phyloP scores from a whole-genome alignment of 192 early-diverging fungal genomes.

The Kappamyces sp. region DNA sequence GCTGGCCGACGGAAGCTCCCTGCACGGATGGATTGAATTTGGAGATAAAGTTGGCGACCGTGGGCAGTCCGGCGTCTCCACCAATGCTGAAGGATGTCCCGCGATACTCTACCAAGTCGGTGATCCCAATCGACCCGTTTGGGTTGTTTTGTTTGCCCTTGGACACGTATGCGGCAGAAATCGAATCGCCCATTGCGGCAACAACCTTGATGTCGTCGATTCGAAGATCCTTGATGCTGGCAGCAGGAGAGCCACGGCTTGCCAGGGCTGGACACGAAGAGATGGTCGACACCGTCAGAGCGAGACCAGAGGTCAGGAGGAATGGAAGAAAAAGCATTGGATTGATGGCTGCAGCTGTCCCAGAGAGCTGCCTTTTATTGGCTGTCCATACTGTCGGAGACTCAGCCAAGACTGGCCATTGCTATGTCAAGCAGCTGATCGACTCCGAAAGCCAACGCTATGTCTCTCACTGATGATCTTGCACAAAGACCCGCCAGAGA shows the following conservation, averaged over 20 bases:
- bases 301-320: neutral
- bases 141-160: conserved; percentile 24
- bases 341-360: no score
- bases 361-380: no score
- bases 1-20: conserved; percentile 37
- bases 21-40: conserved; percentile 28
- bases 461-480: no score
- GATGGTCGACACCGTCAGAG: neutral
- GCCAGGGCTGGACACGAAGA: conserved; percentile 36
- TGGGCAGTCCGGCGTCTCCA: conserved; percentile 35
- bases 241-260: conserved; percentile 27
- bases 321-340: neutral
- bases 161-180: conserved; percentile 48
- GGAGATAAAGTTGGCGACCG: conserved; percentile 41
- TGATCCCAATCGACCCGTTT: conserved; percentile 19
- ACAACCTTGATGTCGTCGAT: conserved; percentile 52
- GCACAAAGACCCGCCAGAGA: no score
- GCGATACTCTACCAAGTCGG: conserved; percentile 37
- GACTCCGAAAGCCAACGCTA: no score
- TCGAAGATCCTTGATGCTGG: conserved; percentile 43
- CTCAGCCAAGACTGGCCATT: no score
- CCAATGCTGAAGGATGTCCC: conserved; percentile 46
- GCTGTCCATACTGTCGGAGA: no score
- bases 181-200: conserved; percentile 51
- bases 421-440: no score